phyloP scores from a whole-genome alignment of 768 basidiomycete species.

The Hortiboletus flavorubellus region DNA sequence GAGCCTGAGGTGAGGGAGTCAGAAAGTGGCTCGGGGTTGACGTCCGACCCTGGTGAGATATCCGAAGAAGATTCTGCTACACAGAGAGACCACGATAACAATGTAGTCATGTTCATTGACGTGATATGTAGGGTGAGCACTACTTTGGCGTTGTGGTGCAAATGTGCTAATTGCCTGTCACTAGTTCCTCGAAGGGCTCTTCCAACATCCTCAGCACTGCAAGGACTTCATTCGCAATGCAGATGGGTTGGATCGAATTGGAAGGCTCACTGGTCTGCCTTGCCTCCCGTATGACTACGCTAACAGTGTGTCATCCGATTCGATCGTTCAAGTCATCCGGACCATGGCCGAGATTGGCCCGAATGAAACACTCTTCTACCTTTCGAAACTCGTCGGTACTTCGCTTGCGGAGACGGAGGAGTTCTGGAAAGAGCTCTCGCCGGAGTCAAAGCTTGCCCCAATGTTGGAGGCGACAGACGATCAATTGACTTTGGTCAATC shows the following conservation, averaged over 20 bases:
- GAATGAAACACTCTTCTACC: slow-evolving; percentile 65
- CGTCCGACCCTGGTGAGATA: slow-evolving; percentile 17
- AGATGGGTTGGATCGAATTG: slow-evolving; percentile 70
- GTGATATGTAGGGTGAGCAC: slow-evolving; percentile 69
- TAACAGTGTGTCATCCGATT: slow-evolving; percentile 79
- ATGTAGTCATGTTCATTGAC: slow-evolving; percentile 75
- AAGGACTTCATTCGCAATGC: slow-evolving; percentile 80
- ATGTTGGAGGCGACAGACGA: slow-evolving; percentile 55
- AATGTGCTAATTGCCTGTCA: not conserved
- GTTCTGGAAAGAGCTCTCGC: slow-evolving; percentile 60
- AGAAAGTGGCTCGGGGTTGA: slow-evolving; percentile 19
- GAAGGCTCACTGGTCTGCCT: slow-evolving; percentile 75
- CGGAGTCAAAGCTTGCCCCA: slow-evolving; percentile 60
- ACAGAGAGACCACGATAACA: slow-evolving; percentile 65
- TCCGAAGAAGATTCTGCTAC: slow-evolving; percentile 33
- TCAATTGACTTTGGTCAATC: slow-evolving; percentile 50
- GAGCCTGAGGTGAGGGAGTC: slow-evolving; percentile 18
- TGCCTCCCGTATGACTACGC: slow-evolving; percentile 89
- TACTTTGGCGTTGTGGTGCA: not conserved
- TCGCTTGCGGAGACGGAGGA: slow-evolving; percentile 66
- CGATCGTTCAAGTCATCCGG: slow-evolving; percentile 83
- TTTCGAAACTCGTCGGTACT: slow-evolving; percentile 65
- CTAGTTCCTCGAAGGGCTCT: slow-evolving; percentile 91
- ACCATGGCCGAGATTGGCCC: slow-evolving; percentile 88
- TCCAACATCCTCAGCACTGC: slow-evolving; percentile 88